Conservation (phyloP, 176 grass and related monocot species). For the Saccharum officinarum region DNA sequence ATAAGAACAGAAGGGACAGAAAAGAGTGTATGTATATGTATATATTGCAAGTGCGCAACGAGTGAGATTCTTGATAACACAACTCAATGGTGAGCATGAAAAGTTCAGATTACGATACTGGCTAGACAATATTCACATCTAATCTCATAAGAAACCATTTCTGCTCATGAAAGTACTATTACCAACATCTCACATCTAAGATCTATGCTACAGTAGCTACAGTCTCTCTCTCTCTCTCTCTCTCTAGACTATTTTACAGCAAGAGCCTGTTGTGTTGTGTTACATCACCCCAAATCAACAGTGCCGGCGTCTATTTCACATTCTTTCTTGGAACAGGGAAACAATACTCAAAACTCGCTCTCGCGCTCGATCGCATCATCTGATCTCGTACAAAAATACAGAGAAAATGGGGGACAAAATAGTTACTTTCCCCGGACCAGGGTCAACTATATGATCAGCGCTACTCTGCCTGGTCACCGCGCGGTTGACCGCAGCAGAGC, state of each 20-base stretch:
- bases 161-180: background rate
- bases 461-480: conserved; percentile 27
- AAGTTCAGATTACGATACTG: conserved; percentile 22
- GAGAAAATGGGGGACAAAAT: background rate
- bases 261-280: background rate
- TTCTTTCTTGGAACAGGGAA: background rate
- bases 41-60: conserved; percentile 23
- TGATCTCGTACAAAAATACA: conserved; percentile 18
- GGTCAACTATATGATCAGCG: conserved; percentile 31
- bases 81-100: conserved; percentile 32
- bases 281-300: conserved; percentile 24
- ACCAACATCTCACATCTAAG: background rate
- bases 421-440: background rate
- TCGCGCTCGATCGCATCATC: background rate
- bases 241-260: conserved; percentile 4
- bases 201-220: too few species aligned
- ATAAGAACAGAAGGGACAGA: background rate
- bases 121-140: background rate
- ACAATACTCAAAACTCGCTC: conserved; percentile 34
- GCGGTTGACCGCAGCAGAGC: conserved; percentile 40
- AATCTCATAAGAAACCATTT: background rate
- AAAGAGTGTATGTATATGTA: background rate
- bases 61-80: conserved; percentile 35
- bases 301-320: background rate
- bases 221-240: background rate